Percentiles rank a stretch among this genome's conserved stretches.
Conservation (phyloP, 2,329 filamentous ascomycete species). For the Ceratocystis ficicola region DNA sequence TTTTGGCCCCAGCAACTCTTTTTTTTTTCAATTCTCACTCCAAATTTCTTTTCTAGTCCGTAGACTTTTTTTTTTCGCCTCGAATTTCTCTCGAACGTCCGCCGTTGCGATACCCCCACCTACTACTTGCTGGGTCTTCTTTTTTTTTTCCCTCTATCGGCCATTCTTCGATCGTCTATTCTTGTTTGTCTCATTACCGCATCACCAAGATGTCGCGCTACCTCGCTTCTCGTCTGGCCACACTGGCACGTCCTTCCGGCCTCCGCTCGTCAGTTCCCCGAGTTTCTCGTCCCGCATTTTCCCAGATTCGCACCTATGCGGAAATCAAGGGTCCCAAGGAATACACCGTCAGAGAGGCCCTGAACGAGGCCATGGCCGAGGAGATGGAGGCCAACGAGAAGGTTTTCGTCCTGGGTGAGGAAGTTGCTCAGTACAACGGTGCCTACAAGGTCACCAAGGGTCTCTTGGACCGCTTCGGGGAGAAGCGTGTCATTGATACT, state of each 20-base stretch:
- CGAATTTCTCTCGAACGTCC: slow-evolving; percentile 12
- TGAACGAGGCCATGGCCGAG: slow-evolving; percentile 96
- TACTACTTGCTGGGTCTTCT: slow-evolving; percentile 5
- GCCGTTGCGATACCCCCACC: slow-evolving; percentile 19
- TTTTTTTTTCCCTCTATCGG: slow-evolving; percentile 8
- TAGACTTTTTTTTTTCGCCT: slow-evolving; percentile 17
- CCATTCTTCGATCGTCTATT: background rate
- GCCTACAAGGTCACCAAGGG: slow-evolving; percentile 99
- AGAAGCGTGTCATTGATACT: slow-evolving; percentile 94
- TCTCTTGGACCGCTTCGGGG: slow-evolving; percentile 89
- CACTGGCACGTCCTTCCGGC: slow-evolving; percentile 18
- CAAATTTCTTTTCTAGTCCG: slow-evolving; percentile 12
- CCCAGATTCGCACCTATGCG: slow-evolving; percentile 44
- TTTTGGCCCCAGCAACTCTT: slow-evolving; percentile 13
- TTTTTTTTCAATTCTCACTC: slow-evolving; percentile 15
- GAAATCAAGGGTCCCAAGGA: slow-evolving; percentile 60
- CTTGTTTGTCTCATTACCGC: background rate
- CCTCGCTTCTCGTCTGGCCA: slow-evolving; percentile 21
- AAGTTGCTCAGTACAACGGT: slow-evolving; percentile 99
- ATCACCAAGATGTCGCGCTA: slow-evolving; percentile 22
- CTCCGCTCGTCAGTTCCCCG: slow-evolving; percentile 18
- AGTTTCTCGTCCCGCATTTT: slow-evolving; percentile 21
- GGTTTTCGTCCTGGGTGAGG: slow-evolving; percentile 92
- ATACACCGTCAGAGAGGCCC: slow-evolving; percentile 89
- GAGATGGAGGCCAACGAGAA: slow-evolving; percentile 91